phyloP scores from a whole-genome alignment of 441 rosid species.

The Corymbia citriodora region DNA sequence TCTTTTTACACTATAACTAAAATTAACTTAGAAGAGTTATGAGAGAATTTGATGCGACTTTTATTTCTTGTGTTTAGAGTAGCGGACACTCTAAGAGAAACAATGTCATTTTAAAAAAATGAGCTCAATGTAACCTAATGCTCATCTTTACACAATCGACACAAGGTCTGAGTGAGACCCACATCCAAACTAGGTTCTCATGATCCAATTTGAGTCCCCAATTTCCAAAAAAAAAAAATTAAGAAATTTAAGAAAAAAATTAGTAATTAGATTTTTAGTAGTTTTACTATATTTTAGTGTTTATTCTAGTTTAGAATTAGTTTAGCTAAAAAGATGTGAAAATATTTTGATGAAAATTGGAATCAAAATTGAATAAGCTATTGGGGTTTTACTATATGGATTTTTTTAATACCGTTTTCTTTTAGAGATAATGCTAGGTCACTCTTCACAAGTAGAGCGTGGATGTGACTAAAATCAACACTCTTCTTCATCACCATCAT shows the following conservation, averaged over 20 bases:
- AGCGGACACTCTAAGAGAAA: too few relatives aligned
- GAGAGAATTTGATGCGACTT: neutral
- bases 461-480: too few relatives aligned
- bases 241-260: too few relatives aligned
- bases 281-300: too few relatives aligned
- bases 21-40: neutral
- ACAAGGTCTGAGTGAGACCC: rapidly evolving
- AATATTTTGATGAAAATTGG: too few relatives aligned
- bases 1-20: neutral
- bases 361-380: too few relatives aligned
- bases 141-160: rapidly evolving
- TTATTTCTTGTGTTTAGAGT: neutral
- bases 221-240: rapidly evolving
- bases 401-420: too few relatives aligned
- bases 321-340: too few relatives aligned
- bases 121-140: rapidly evolving
- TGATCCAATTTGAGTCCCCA: rapidly evolving
- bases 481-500: too few relatives aligned
- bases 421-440: rapidly evolving
- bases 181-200: rapidly evolving
- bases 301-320: too few relatives aligned
- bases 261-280: too few relatives aligned
- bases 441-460: rapidly evolving
- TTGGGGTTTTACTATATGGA: rapidly evolving
- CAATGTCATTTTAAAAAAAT: too few relatives aligned